Evolutionary conservation across 208 protist genomes (phyloP).

Genomic region (Eutreptiella sp.): DNA sequence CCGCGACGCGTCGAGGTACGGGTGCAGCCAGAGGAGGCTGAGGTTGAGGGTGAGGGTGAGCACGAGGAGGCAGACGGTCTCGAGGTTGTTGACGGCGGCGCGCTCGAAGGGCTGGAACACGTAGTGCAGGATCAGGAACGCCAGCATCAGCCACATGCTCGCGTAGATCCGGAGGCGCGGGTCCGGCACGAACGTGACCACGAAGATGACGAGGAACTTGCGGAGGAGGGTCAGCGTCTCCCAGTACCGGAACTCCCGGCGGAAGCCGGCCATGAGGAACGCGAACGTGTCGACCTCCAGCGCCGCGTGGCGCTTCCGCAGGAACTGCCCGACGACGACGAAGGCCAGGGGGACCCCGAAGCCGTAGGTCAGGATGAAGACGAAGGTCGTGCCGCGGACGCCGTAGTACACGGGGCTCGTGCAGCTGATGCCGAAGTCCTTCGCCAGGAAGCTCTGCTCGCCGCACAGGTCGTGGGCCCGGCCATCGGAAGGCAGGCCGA

Average conservation of each 20-base stretch:
- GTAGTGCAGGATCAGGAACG: conserved; percentile 15
- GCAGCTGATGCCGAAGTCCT: conserved; percentile 16
- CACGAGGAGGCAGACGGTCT: conserved; percentile 12
- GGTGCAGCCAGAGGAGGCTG: conserved; percentile 24
- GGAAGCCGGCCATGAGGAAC: conserved; percentile 20
- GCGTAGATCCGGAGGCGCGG: conserved; percentile 8
- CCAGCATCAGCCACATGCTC: conserved; percentile 24
- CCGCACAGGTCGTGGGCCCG: no score
- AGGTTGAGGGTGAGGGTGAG: conserved; percentile 29
- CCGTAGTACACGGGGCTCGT: background rate
- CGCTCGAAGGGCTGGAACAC: conserved; percentile 27
- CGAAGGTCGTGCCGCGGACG: background rate
- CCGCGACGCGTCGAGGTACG: no score
- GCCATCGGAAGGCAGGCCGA: no score
- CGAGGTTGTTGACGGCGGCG: background rate
- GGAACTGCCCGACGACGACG: no score
- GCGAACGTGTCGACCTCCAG: background rate
- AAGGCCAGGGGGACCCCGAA: conserved; percentile 14
- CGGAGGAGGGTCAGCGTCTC: conserved; percentile 19
- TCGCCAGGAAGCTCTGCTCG: background rate
- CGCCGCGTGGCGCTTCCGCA: background rate
- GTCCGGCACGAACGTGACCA: conserved; percentile 19
- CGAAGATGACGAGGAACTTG: conserved; percentile 18
- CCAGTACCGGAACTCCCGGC: conserved; percentile 12
- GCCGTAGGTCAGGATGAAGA: conserved; percentile 13